phyloP scores from a whole-genome alignment of 2,329 filamentous ascomycete species.

The Penicillium verrucosum region DNA sequence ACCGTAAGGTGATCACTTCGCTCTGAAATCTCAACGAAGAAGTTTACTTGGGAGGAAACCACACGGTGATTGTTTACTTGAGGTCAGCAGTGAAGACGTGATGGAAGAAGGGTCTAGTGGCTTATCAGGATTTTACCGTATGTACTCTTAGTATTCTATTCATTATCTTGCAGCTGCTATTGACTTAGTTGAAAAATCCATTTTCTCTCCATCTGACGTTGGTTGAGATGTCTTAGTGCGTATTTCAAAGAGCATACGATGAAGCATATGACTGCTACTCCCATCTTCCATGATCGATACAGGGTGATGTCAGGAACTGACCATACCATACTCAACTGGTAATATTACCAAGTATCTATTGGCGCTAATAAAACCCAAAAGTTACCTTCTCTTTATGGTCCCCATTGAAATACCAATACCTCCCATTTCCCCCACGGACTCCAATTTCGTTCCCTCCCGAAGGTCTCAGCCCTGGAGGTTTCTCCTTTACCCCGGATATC shows the following conservation, averaged over 20 bases:
- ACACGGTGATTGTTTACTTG: not conserved
- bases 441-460: too few species aligned
- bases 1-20: not conserved
- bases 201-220: too few species aligned
- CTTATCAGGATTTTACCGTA: too few species aligned
- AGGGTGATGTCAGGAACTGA: not conserved
- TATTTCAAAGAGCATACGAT: too few species aligned
- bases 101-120: too few species aligned
- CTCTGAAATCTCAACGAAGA: not conserved
- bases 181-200: too few species aligned
- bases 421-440: slow-evolving; percentile 1
- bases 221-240: too few species aligned
- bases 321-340: not conserved
- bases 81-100: too few species aligned
- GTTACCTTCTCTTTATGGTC: not conserved
- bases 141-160: too few species aligned
- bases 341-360: not conserved
- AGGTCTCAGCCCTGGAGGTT: not conserved
- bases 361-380: not conserved
- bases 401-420: slow-evolving; percentile 9
- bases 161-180: too few species aligned
- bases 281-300: too few species aligned
- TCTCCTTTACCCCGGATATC: slow-evolving; percentile 22
- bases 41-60: not conserved
- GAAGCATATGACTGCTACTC: too few species aligned